phyloP scores from a whole-genome alignment of 768 basidiomycete species.

The Suillus alpinus region DNA sequence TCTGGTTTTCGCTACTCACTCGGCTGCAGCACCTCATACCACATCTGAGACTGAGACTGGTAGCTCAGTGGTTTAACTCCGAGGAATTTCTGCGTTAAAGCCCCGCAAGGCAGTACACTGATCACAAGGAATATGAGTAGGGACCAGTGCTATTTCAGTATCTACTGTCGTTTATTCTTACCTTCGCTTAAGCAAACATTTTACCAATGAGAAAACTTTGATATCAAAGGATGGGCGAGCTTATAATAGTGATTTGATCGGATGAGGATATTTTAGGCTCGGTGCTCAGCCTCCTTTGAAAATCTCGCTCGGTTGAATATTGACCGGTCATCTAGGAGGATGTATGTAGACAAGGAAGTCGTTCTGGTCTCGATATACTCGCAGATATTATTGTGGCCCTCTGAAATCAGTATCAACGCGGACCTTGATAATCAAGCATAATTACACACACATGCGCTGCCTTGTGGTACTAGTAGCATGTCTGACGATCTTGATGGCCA shows the following conservation, averaged over 20 bases:
- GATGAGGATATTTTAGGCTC: too few species aligned
- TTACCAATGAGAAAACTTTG: neutral
- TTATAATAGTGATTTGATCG: neutral
- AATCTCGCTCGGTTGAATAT: neutral
- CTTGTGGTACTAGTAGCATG: neutral
- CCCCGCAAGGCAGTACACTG: neutral
- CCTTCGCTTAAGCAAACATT: neutral
- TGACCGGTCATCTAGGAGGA: neutral
- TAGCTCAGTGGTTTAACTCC: neutral
- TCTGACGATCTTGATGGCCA: neutral
- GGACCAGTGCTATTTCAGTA: neutral
- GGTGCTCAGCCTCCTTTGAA: neutral
- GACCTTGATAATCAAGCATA: neutral
- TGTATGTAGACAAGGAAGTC: neutral
- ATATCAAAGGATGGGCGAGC: neutral
- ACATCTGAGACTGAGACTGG: neutral
- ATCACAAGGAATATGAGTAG: neutral
- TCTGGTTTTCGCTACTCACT: neutral
- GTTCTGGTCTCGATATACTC: neutral
- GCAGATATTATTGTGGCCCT: neutral
- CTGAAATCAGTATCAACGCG: neutral
- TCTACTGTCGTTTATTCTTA: neutral
- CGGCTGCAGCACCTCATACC: neutral
- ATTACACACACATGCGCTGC: neutral
- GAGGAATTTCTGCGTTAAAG: neutral